These are phyloP conservation scores for Suillus variegatus DNA, from an alignment of 768 basidiomycete species.

Conservation along the genomic window DNA sequence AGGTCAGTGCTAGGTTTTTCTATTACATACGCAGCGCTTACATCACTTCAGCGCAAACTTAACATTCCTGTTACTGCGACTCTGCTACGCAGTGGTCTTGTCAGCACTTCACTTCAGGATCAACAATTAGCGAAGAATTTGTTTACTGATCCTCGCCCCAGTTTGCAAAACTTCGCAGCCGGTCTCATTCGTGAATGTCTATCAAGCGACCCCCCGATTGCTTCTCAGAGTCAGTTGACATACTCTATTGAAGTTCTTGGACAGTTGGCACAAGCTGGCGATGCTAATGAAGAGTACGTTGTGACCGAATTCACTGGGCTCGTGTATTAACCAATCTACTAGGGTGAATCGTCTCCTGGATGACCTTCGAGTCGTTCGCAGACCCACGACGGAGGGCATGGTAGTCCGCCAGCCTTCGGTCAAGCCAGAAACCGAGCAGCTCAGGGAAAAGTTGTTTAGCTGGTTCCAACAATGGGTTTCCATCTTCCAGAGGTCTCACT, in stretches of 20 bases:
- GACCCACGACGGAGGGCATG: constrained; percentile 40
- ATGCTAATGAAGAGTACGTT: constrained; percentile 84
- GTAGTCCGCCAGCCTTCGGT: constrained; percentile 48
- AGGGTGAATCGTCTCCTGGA: constrained; percentile 77
- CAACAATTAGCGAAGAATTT: constrained; percentile 88
- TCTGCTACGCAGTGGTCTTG: constrained; percentile 79
- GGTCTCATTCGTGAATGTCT: constrained; percentile 86
- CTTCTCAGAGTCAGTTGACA: constrained; percentile 76
- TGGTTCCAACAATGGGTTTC: constrained; percentile 97
- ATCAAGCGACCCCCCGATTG: constrained; percentile 76
- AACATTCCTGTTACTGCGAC: constrained; percentile 94
- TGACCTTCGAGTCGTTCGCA: constrained; percentile 70
- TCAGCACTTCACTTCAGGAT: constrained; percentile 79
- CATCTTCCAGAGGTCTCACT: constrained; percentile 87
- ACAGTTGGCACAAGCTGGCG: constrained; percentile 70
- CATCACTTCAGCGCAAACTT: constrained; percentile 76
- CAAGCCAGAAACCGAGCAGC: constrained; percentile 72
- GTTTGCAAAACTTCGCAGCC: constrained; percentile 77
- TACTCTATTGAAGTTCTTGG: constrained; percentile 80
- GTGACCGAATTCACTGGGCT: not conserved
- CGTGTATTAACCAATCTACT: constrained; percentile 10
- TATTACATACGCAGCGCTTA: constrained; percentile 5
- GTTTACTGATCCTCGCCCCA: constrained; percentile 74
- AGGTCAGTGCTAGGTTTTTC: constrained; percentile 50
- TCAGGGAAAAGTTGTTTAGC: constrained; percentile 71